phyloP scores from a whole-genome alignment of 2,329 filamentous ascomycete species.

The Chaetomiaceae sp. region DNA sequence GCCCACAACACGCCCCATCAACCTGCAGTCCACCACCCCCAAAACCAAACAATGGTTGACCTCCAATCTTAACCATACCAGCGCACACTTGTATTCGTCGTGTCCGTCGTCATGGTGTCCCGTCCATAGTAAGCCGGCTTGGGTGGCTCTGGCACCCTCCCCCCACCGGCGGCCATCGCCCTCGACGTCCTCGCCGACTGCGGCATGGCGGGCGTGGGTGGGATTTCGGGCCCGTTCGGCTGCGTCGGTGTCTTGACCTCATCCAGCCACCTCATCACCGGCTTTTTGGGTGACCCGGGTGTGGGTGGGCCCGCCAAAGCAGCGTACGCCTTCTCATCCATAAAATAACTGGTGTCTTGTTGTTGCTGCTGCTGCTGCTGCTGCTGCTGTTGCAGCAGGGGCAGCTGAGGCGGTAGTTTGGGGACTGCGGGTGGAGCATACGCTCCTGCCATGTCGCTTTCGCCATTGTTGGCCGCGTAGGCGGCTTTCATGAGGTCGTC shows the following conservation, averaged over 20 bases:
- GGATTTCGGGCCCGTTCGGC: slow-evolving; percentile 16
- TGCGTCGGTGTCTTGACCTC: slow-evolving; percentile 21
- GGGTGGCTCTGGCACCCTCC: slow-evolving; percentile 6
- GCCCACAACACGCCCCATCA: not conserved
- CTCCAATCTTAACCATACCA: slow-evolving; percentile 19
- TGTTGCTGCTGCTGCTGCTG: not conserved
- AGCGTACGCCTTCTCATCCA: slow-evolving; percentile 22
- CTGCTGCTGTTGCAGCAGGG: not conserved
- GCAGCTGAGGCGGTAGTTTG: not conserved
- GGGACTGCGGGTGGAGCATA: not conserved
- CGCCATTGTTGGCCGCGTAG: slow-evolving; percentile 17
- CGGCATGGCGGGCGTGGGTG: slow-evolving; percentile 11
- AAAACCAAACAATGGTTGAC: no score
- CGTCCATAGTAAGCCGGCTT: slow-evolving; percentile 12
- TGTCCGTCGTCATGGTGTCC: slow-evolving; percentile 22
- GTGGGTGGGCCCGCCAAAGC: slow-evolving; percentile 18
- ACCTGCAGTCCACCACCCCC: not conserved
- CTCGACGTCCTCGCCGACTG: not conserved
- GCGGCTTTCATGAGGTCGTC: slow-evolving; percentile 25
- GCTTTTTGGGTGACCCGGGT: slow-evolving; percentile 6
- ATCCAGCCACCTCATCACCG: slow-evolving; percentile 19
- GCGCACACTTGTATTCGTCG: slow-evolving; percentile 12
- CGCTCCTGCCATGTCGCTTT: slow-evolving; percentile 14
- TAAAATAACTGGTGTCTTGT: not conserved
- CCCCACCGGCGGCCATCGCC: not conserved